phyloP scores from a whole-genome alignment of 1,284 basidiomycete genomes.

The Cryptococcus sp. region DNA sequence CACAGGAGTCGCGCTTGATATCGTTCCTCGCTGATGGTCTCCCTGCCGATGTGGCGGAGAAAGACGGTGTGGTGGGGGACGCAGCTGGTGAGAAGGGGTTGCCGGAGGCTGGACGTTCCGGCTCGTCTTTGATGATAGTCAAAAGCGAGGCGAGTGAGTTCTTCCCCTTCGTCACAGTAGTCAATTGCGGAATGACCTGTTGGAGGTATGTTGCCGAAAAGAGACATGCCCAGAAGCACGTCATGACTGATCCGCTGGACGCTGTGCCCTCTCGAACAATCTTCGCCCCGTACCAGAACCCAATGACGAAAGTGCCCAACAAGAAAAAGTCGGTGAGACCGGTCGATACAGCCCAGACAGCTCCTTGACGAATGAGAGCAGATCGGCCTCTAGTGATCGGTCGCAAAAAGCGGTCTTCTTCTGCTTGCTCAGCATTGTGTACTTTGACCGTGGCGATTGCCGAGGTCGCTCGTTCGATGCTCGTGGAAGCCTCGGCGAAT shows the following conservation, averaged over 20 bases:
- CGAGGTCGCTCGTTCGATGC: conserved; percentile 73
- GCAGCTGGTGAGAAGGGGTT: conserved; percentile 19
- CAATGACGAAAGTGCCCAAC: conserved; percentile 92
- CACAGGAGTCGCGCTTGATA: conserved; percentile 7
- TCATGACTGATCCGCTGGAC: conserved; percentile 78
- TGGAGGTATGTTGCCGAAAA: conserved; percentile 85
- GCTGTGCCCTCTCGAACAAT: conserved; percentile 74
- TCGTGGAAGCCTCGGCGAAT: conserved; percentile 70
- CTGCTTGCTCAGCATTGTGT: conserved; percentile 78
- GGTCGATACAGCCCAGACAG: conserved; percentile 74
- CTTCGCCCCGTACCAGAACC: conserved; percentile 92
- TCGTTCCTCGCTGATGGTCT: conserved; percentile 2
- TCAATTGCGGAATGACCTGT: conserved; percentile 77
- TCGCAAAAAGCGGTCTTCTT: conserved; percentile 59
- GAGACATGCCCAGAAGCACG: conserved; percentile 94
- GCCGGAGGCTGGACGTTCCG: conserved; percentile 32
- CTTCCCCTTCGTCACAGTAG: conserved; percentile 81
- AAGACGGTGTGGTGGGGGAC: conserved; percentile 13
- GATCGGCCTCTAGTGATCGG: conserved; percentile 60
- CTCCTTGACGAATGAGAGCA: conserved; percentile 57
- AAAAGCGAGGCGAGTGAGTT: conserved; percentile 74
- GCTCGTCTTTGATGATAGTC: conserved; percentile 59
- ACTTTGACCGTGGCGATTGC: conserved; percentile 92
- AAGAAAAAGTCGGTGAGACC: conserved; percentile 74
- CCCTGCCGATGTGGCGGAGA: conserved; percentile 4